Base-by-base conservation (phyloP, 2,329 filamentous ascomycete genomes). In the Fusarium sp. region DNA sequence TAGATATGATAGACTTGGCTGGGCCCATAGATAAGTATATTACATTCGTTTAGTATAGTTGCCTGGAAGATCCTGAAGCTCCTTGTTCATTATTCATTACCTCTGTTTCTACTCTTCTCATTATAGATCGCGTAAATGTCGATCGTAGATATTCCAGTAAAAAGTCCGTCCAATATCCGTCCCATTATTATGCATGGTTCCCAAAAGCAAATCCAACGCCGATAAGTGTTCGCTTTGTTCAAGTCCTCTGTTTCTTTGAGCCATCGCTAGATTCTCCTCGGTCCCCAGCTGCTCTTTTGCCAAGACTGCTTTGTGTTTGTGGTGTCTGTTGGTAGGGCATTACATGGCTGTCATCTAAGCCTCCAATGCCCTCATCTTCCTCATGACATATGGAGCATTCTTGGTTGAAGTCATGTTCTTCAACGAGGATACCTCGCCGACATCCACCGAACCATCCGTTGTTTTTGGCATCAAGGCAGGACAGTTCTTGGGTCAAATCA, bases 401-500 rank as follows among this genome's bases (percentile, higher is more conserved):
- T 65, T 86, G 84, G 71, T 86, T 84, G 65, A 85, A 86, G 5
- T 69, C 68, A 75, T 86, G 85, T 62, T 85, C 78, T 68, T 86
- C 84, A 41, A 80, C 71, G 42, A 79, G 73, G 35, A 84, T 78
- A 36, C 85, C 85, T 29, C 76, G 74, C 42, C 75, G 71, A 75
- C 85, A 87, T 50, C 81, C 76, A 44, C 85, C 85, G 59, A 87
- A 86, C 15, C 71, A 72, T 52, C 82, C 84, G 27, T 80, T 81
- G 77, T 87, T 87, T 73, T 87, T 87, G 41, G 85, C 84, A 68
- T 86, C 81, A 54, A 87, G 82, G 62, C 85, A 87, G 12, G 82
- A 84, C 5, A 87, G 80, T 70, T 84, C 78, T 73, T 86, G 84
- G 17, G 81, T 79, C 25, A 86, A 79, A 13, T 86, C 83, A 31